Percentiles rank a stretch among this genome's conserved stretches.
phyloP scores from a whole-genome alignment of 768 basidiomycete species.

The Tricholoma bakamatsutake region DNA sequence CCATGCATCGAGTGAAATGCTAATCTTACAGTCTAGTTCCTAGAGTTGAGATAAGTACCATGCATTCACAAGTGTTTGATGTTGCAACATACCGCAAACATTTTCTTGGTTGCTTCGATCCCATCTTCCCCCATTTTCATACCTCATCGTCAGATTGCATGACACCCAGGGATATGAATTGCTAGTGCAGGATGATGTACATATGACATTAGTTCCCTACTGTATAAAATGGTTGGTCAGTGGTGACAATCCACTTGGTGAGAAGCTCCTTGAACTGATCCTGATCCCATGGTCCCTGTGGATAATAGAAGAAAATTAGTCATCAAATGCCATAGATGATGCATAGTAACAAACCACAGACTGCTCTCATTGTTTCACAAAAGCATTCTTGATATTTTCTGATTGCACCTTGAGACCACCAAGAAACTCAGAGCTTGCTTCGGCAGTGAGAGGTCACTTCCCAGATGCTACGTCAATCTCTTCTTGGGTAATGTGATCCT shows the following conservation, averaged over 20 bases:
- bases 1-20: slow-evolving; percentile 23
- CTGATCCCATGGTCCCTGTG: background rate
- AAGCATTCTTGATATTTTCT: background rate
- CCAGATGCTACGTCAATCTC: background rate
- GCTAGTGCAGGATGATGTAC: background rate
- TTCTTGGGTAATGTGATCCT: background rate
- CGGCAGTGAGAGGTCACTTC: background rate
- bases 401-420: background rate
- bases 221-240: background rate
- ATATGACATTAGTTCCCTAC: background rate
- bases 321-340: background rate
- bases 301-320: background rate
- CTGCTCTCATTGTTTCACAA: background rate
- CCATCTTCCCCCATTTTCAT: background rate
- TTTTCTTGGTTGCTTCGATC: background rate
- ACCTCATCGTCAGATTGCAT: background rate
- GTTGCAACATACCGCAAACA: background rate
- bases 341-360: background rate
- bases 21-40: slow-evolving; percentile 5
- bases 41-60: background rate
- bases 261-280: background rate
- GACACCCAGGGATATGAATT: background rate
- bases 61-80: background rate
- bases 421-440: background rate
- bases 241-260: background rate